Conservation (phyloP, 2,329 filamentous ascomycete genomes). For the Beauveria varroae region DNA sequence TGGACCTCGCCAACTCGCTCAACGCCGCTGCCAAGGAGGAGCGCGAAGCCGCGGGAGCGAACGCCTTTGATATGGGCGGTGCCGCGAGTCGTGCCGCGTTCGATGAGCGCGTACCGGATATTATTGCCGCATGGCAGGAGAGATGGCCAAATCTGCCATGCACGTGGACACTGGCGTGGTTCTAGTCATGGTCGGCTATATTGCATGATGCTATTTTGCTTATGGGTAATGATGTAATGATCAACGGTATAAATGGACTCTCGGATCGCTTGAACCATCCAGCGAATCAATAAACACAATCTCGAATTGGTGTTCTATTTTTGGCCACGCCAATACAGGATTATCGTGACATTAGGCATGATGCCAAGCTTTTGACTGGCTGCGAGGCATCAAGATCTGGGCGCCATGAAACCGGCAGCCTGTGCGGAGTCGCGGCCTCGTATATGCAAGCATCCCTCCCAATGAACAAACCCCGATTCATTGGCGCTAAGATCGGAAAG, state of each 20-base stretch:
- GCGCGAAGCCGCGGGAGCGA: slow-evolving; percentile 54
- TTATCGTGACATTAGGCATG: neutral
- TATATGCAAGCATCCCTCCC: slow-evolving; percentile 15
- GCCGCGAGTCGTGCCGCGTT: slow-evolving; percentile 67
- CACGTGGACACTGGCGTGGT: slow-evolving; percentile 92
- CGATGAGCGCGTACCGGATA: slow-evolving; percentile 87
- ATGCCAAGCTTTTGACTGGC: neutral
- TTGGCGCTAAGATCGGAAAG: neutral
- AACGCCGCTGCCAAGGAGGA: slow-evolving; percentile 77
- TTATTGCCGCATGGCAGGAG: slow-evolving; percentile 90
- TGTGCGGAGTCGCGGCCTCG: slow-evolving; percentile 11
- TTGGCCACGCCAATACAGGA: neutral
- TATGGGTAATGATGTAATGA: slow-evolving; percentile 4
- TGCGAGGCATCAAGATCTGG: neutral
- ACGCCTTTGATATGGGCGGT: slow-evolving; percentile 62
- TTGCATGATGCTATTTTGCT: neutral
- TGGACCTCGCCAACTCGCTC: slow-evolving; percentile 80
- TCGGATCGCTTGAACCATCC: neutral
- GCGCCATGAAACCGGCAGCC: neutral
- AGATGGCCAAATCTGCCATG: slow-evolving; percentile 86
- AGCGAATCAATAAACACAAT: neutral
- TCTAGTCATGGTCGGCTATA: slow-evolving; percentile 39
- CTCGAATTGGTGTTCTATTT: too few relatives aligned
- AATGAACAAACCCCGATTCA: neutral
- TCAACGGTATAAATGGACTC: neutral